phyloP scores from a whole-genome alignment of 1,284 basidiomycete genomes.

The Pseudozyma hubeiensis region DNA sequence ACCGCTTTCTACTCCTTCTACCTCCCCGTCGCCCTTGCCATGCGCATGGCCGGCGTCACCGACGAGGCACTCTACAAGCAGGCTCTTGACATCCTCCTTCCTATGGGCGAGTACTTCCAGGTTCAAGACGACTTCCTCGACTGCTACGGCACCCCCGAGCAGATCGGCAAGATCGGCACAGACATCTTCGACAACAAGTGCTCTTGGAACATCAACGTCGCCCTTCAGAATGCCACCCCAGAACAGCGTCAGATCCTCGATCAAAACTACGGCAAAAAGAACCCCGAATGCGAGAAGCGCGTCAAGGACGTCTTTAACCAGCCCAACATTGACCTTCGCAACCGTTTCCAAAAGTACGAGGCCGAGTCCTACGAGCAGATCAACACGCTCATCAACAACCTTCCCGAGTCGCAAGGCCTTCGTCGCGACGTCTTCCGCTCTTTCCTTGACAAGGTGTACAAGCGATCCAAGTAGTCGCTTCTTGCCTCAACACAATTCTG shows the following conservation, averaged over 20 bases:
- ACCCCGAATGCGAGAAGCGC: constrained; percentile 74
- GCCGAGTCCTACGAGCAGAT: constrained; percentile 75
- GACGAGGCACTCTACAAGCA: constrained; percentile 79
- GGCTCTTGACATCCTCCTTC: constrained; percentile 86
- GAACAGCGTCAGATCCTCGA: constrained; percentile 74
- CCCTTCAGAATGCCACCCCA: constrained; percentile 78
- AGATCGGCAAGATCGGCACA: constrained; percentile 96
- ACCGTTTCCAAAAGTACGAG: constrained; percentile 82
- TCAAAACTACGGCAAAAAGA: constrained; percentile 88
- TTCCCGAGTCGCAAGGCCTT: constrained; percentile 70
- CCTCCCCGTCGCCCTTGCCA: constrained; percentile 93
- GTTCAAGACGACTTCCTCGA: constrained; percentile 98
- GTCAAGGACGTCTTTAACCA: constrained; percentile 84
- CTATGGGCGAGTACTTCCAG: constrained; percentile 98
- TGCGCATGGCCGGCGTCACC: constrained; percentile 81
- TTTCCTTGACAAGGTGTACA: constrained; percentile 91
- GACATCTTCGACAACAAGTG: constrained; percentile 99
- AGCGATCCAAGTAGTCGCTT: constrained; percentile 70
- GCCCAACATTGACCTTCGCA: constrained; percentile 75
- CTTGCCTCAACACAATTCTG: not conserved
- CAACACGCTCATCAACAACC: constrained; percentile 61
- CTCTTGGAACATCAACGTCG: constrained; percentile 94
- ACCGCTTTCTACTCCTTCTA: constrained; percentile 99
- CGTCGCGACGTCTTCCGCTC: constrained; percentile 83
- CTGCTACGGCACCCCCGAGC: constrained; percentile 87